Evolutionary conservation across 106 monocot genomes (phyloP).

Genomic region (Acorus calamus): DNA sequence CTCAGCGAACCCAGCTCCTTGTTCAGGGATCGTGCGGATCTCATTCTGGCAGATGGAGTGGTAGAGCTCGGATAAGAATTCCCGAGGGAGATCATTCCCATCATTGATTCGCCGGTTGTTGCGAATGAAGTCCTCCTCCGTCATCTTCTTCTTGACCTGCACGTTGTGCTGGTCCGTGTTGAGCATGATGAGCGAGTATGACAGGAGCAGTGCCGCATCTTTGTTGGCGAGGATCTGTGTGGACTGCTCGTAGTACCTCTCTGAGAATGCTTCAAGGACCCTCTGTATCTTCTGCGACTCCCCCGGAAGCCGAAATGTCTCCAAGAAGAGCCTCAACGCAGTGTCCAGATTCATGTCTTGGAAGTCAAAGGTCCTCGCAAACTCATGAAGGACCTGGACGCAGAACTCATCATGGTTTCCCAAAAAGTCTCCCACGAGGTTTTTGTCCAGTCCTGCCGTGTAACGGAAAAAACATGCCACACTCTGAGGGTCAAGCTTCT

Average conservation of each 20-base stretch:
- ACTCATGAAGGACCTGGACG: conserved; percentile 69
- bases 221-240: conserved; percentile 55
- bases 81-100: conserved; percentile 63
- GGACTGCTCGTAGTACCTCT: conserved; percentile 73
- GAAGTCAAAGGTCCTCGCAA: conserved; percentile 68
- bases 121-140: conserved; percentile 65
- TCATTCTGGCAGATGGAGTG: conserved; percentile 63
- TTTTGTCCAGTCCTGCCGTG: conserved; percentile 67
- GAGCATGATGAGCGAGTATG: conserved; percentile 74
- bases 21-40: conserved; percentile 56
- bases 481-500: conserved; percentile 64
- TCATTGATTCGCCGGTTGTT: conserved; percentile 71
- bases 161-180: conserved; percentile 80
- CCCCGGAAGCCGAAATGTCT: conserved; percentile 66
- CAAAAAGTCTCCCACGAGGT: conserved; percentile 65
- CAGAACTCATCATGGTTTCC: conserved; percentile 73
- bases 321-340: conserved; percentile 63
- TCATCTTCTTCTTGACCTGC: conserved; percentile 78
- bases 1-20: conserved; percentile 40
- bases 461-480: conserved; percentile 61
- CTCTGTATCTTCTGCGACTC: conserved; percentile 81
- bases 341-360: conserved; percentile 60
- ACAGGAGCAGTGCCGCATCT: conserved; percentile 58
- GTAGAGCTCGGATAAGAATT: conserved; percentile 59
- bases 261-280: conserved; percentile 72